A percentile compares a stretch with the other conserved stretches of the same genome.
Conservation (phyloP, 805 yeast species). For the Wickerhamiella spandovensis region DNA sequence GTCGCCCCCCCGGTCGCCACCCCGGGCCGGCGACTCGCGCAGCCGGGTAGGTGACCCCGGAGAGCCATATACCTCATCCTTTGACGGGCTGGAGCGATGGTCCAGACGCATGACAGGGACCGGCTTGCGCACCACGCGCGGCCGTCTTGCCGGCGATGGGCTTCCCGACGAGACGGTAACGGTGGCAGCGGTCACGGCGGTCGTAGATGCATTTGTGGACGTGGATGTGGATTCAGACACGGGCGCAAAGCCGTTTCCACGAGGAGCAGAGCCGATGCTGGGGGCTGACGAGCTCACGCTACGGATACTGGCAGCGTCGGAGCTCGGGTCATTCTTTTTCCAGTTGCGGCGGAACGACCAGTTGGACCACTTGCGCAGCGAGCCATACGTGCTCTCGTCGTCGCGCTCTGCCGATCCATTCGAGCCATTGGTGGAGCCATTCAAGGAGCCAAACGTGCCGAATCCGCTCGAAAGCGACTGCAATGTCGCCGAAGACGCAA, state of each 20-base stretch:
- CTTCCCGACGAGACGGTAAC: neutral
- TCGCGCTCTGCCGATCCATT: too few relatives aligned
- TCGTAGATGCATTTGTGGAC: neutral
- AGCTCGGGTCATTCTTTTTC: neutral
- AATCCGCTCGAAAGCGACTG: neutral
- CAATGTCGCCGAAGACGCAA: neutral
- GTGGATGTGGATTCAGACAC: neutral
- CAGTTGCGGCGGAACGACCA: neutral
- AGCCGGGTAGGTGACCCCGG: too few relatives aligned
- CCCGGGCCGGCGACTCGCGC: neutral
- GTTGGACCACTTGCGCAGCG: neutral
- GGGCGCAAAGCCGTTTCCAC: neutral
- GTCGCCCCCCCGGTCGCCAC: too few relatives aligned
- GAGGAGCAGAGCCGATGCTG: neutral
- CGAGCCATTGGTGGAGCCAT: too few relatives aligned
- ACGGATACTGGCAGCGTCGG: neutral
- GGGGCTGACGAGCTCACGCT: neutral
- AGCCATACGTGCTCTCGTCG: neutral
- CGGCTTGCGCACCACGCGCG: neutral
- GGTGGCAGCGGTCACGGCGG: neutral
- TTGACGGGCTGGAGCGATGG: neutral
- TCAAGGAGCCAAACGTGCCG: too few relatives aligned
- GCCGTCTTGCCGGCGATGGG: neutral
- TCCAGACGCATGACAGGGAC: neutral
- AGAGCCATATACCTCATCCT: neutral